phyloP scores from a whole-genome alignment of 2,329 filamentous ascomycete species.

The Colletotrichum somersetense region DNA sequence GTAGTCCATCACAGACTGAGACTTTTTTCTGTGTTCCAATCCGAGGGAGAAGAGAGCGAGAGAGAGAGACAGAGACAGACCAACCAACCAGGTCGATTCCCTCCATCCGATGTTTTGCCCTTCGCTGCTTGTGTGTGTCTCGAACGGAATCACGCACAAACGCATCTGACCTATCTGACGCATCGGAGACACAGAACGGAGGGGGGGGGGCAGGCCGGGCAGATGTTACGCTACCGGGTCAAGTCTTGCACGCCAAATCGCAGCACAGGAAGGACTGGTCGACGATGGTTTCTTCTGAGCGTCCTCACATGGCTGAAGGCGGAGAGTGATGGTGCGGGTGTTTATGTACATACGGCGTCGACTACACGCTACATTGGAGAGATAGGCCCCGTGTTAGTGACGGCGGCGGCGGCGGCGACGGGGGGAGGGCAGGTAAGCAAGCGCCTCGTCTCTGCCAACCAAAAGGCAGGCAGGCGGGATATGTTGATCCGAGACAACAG shows the following conservation, averaged over 20 bases:
- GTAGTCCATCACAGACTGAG: not conserved
- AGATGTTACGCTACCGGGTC: no score
- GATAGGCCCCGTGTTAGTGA: no score
- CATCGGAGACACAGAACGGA: not conserved
- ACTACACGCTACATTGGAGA: no score
- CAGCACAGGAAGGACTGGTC: no score
- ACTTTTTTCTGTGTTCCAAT: not conserved
- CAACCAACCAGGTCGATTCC: constrained; percentile 1
- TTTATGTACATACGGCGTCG: no score
- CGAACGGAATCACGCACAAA: constrained; percentile 2
- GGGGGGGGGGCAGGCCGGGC: not conserved
- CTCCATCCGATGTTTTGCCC: not conserved
- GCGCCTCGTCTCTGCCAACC: not conserved
- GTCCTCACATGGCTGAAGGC: not conserved
- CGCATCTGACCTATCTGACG: not conserved
- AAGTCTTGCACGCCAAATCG: no score
- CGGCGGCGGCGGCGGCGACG: not conserved
- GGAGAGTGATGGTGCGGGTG: not conserved
- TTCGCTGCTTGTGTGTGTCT: not conserved
- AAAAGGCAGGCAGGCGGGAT: no score
- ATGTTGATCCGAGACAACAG: no score
- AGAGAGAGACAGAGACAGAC: no score
- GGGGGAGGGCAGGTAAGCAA: no score
- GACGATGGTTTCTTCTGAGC: not conserved
- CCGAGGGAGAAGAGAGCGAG: not conserved